Evolutionary conservation across 495 filamentous ascomycete species (phyloP), one percentile per base, ranked within the genome.

Genomic region (Chaetomium fimeti): DNA sequence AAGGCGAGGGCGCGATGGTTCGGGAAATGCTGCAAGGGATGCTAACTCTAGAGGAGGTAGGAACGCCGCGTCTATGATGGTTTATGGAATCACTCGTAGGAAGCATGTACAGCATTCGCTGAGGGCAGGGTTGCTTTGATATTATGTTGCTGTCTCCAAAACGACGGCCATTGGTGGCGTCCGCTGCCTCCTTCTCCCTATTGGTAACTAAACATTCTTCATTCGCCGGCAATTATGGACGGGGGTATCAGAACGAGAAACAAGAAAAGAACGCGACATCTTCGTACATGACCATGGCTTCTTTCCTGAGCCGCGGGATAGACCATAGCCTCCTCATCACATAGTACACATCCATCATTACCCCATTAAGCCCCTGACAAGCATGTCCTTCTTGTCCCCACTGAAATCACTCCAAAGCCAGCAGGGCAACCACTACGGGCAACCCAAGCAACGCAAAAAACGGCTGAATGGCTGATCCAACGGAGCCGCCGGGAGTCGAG

Each of bases 1-100:
- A 58, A 11, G 54, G 45, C 7, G 32, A 25, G 3, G n/a, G 24
- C 2, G 29, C 5, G n/a, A 45, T n/a, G 12, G 53, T 69, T 27
- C 59, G 67, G 27, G 56, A 62, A 3, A 62, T 62, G 60, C 20
- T 72, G 47, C 42, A 56, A 28, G 25, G 7, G 60, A 54, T 62
- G n/a, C 6, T 62, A 28, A 24, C 29, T 22, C 15, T 27, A 22
- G 56, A 47, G 28, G 52, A 25, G 28, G 28, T 15, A 11, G 40
- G 7, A 9, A 38, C 24, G 24, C 16, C 15, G 36, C 22, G 32
- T 29, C 0, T 13, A 42, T 62, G 49, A 54, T 54, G 40, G 12
- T 32, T 16, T 36, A 11, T 9, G 25, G 8, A 1, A 5, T 13
- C 3, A 9, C 32, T 36, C 5, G 12, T 36, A 36, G 18, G 3